Evolutionary conservation across 2,329 filamentous ascomycete genomes (phyloP), one percentile per base, ranked within the genome.

Genomic region (Stagonosporopsis cucurbitacearum): DNA sequence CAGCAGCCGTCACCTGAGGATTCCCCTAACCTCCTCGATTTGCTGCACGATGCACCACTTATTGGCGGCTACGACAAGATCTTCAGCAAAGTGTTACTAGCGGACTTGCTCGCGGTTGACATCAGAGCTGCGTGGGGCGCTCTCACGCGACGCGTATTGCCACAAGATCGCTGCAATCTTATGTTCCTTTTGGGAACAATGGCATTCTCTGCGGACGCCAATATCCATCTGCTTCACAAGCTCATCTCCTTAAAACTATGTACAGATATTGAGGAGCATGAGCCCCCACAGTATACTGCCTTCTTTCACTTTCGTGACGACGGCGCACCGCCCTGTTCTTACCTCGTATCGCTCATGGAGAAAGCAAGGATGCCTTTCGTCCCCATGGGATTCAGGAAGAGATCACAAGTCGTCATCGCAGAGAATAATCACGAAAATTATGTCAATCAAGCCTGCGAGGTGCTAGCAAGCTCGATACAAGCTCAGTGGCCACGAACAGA

Each of bases 161-260:
- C 13, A 2, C 25, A 67, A 11, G 70, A 77, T 20, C 62, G 55
- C 11, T 78, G 75, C 46, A 59, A 47, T 2, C 60, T 84, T 15
- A 81, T 81, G 69, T 84, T 84, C 48, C 54, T 80, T 0, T 70
- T 84, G 9, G 77, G 74, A 1, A 61, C 76, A 0, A 64, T 85
- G n/a, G 73, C 78, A 0, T 85, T 80, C 55, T 64, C 71, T 0
- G 23, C 65, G 0, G 59, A 71, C 25, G 67, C 70, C 1, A 67
- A 81, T n/a, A 76, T 81, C 64, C 60, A 66, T 0, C 40, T 80
- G 0, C 41, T 85, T 1, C 72, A 76, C 37, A 69, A 77, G 0
- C 61, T 87, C 1, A 69, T 80, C 5, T 77, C 81, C 0, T 84
- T 81, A 61, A 72, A 74, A 0, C 60, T 80, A 0, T 63, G 80